A percentile compares a stretch with the other conserved stretches of the same genome.
phyloP scores from a whole-genome alignment of 441 rosid genomes.

The Aquilaria agallochum region DNA sequence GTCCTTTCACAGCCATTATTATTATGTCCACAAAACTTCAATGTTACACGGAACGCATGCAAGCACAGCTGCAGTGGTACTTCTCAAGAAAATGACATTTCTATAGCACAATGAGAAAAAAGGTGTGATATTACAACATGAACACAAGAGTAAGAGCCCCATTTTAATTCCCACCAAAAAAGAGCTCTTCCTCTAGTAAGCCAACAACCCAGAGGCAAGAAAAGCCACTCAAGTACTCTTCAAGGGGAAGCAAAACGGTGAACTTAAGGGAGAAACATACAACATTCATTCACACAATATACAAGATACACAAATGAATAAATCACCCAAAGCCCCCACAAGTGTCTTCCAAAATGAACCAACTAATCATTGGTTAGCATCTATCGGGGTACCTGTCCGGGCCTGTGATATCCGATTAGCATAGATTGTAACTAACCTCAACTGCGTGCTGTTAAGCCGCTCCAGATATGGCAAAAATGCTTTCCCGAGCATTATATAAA shows the following conservation, averaged over 20 bases:
- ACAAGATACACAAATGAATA: constrained; percentile 40
- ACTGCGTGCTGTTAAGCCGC: constrained; percentile 86
- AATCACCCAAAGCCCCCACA: constrained; percentile 20
- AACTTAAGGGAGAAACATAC: not conserved
- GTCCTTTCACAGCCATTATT: too few relatives aligned
- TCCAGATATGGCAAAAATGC: constrained; percentile 93
- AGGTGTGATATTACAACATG: too few relatives aligned
- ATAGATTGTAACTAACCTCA: constrained; percentile 90
- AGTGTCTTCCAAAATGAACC: constrained; percentile 8
- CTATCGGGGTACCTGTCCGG: constrained; percentile 70
- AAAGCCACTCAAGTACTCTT: not conserved
- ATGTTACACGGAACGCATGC: too few relatives aligned
- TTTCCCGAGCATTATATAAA: constrained; percentile 96
- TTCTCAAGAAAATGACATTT: constrained; percentile 3
- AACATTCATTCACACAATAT: constrained; percentile 46
- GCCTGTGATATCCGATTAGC: constrained; percentile 99
- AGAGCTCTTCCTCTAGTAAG: not conserved
- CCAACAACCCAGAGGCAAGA: not conserved
- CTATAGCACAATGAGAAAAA: too few relatives aligned
- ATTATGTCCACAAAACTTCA: too few relatives aligned
- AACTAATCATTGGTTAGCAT: constrained; percentile 36
- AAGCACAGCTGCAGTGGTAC: not conserved
- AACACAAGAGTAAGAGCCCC: not conserved
- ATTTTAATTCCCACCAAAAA: not conserved
- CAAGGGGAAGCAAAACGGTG: not conserved